Conservation (phyloP, 257 asterid genomes). For the Agastache rugosa region DNA sequence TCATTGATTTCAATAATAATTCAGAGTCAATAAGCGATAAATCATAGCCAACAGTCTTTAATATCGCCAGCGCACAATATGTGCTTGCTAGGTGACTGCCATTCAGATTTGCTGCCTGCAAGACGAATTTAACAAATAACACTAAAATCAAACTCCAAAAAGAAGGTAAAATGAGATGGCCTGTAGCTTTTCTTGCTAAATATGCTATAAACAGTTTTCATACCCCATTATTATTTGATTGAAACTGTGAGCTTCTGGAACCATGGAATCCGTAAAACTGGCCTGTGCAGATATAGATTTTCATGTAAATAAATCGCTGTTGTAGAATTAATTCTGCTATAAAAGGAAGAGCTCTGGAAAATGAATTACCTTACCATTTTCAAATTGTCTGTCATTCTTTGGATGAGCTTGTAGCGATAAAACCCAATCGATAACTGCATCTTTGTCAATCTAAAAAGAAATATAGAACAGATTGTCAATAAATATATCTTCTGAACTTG, state of each 20-base stretch:
- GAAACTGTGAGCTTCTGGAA: conserved; percentile 91
- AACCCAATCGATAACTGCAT: conserved; percentile 79
- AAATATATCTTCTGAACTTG: background rate
- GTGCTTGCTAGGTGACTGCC: conserved; percentile 98
- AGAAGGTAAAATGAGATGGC: background rate
- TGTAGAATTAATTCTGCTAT: conserved; percentile 28
- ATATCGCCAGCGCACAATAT: conserved; percentile 81
- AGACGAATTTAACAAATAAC: conserved; percentile 8
- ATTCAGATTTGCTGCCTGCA: conserved; percentile 63
- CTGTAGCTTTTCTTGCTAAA: conserved; percentile 24
- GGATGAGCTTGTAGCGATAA: conserved; percentile 86
- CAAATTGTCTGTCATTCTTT: conserved; percentile 46
- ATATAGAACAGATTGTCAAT: conserved; percentile 26
- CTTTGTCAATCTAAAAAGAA: conserved; percentile 70
- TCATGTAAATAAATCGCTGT: conserved; percentile 22
- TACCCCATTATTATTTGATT: conserved; percentile 58
- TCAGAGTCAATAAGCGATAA: conserved; percentile 63
- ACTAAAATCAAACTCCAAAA: conserved; percentile 27
- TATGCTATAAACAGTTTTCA: conserved; percentile 35
- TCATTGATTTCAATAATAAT: conserved; percentile 75
- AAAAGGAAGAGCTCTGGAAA: conserved; percentile 13
- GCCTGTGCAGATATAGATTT: conserved; percentile 53
- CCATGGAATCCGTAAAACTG: conserved; percentile 97
- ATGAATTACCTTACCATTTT: conserved; percentile 62
- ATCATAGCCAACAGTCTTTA: conserved; percentile 85